Conservation (phyloP, 805 yeast genomes). For the Metschnikowia dekortorum region DNA sequence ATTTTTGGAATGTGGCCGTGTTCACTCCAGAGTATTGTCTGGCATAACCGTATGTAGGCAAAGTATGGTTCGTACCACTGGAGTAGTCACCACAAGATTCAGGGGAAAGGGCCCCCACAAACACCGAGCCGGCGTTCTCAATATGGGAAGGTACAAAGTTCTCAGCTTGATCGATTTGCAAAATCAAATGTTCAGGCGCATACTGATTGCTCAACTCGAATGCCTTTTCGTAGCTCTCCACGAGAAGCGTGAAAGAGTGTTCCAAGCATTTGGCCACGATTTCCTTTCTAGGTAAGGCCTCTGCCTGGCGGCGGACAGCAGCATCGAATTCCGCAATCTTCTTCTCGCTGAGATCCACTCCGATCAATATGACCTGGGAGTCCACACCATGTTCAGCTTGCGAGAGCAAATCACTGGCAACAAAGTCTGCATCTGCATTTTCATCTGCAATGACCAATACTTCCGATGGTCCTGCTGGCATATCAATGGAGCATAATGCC, state of each 20-base stretch:
- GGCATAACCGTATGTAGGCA: conserved; percentile 98
- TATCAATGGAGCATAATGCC: conserved; percentile 93
- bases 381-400: conserved; percentile 99
- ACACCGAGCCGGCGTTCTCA: conserved; percentile 92
- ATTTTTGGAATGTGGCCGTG: conserved; percentile 92
- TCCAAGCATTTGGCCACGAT: conserved; percentile 89
- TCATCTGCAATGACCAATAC: conserved; percentile 93
- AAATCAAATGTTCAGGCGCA: conserved; percentile 96
- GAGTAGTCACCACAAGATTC: conserved; percentile 99
- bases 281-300: conserved; percentile 81
- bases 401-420: conserved; percentile 91
- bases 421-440: conserved; percentile 87
- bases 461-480: conserved; percentile 99
- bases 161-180: conserved; percentile 80
- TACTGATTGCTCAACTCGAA: conserved; percentile 81
- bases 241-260: conserved; percentile 79
- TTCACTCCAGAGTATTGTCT: conserved; percentile 96
- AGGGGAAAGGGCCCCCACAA: conserved; percentile 94
- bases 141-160: conserved; percentile 64
- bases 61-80: conserved; percentile 95
- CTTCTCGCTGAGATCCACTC: conserved; percentile 60
- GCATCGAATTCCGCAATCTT: conserved; percentile 69
- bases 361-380: conserved; percentile 91
- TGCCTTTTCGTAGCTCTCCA: conserved; percentile 71
- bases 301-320: conserved; percentile 82